A percentile compares a stretch with the other conserved stretches of the same genome.
Conservation (phyloP, 2,329 filamentous ascomycete genomes). For the Chalara sp. region DNA sequence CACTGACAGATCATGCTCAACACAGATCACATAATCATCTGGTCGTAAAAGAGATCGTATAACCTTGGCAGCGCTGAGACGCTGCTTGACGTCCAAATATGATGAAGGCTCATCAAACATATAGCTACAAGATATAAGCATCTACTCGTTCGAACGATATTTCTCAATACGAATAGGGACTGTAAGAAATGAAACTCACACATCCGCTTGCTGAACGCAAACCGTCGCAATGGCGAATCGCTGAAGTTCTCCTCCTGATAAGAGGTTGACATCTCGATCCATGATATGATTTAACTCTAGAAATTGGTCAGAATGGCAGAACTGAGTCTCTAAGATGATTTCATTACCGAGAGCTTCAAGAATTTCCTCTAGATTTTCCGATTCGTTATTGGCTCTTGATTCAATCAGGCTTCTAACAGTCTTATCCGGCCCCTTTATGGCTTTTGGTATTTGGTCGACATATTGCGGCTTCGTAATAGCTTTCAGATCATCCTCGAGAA, state of each 20-base stretch:
- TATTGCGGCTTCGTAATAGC: slow-evolving; percentile 97
- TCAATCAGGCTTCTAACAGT: slow-evolving; percentile 74
- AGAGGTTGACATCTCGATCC: slow-evolving; percentile 80
- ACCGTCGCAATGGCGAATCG: slow-evolving; percentile 95
- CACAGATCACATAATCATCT: slow-evolving; percentile 94
- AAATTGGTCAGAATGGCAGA: background rate
- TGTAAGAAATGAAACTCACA: slow-evolving; percentile 39
- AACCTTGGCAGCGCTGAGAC: slow-evolving; percentile 83
- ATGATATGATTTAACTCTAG: slow-evolving; percentile 79
- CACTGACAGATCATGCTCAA: slow-evolving; percentile 98
- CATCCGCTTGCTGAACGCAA: slow-evolving; percentile 91
- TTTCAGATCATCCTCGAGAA: slow-evolving; percentile 94
- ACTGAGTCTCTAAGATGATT: background rate
- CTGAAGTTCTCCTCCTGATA: slow-evolving; percentile 97
- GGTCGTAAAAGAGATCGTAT: slow-evolving; percentile 86
- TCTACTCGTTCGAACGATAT: background rate
- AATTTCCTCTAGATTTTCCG: slow-evolving; percentile 77
- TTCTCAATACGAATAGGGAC: background rate
- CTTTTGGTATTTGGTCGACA: slow-evolving; percentile 94
- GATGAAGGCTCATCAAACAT: slow-evolving; percentile 99
- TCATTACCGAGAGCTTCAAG: slow-evolving; percentile 63
- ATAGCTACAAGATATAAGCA: slow-evolving; percentile 46
- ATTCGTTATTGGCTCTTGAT: slow-evolving; percentile 54
- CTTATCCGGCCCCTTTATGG: slow-evolving; percentile 76
- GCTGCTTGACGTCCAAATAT: slow-evolving; percentile 98